Base-by-base conservation (phyloP, 106 monocot genomes). In the Acorus calamus region DNA sequence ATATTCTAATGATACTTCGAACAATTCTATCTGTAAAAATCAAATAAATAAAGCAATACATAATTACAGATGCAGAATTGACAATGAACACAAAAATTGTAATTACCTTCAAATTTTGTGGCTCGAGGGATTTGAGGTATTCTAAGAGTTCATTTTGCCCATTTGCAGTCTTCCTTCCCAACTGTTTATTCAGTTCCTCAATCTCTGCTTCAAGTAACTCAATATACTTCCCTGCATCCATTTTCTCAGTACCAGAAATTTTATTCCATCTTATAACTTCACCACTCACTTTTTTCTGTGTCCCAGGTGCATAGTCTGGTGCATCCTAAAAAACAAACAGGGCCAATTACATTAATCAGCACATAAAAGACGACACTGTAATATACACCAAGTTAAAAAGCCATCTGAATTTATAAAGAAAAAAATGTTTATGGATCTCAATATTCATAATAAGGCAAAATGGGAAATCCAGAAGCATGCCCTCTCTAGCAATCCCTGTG, bases 191-290 rank as follows among this genome's bases (percentile, higher is more conserved):
- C 61, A 96, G 64, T 56, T 96, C 96, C 56, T 96, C 90, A 53
- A 91, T 80, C 75, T 96, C 96, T 60, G 76, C 71, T 78, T 96
- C 96, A 76, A 96, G 87, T 48, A 83, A 82, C 67, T 96, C 96
- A 52, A 96, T 96, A 66, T 96, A 96, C 68, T 90, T 90, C 49
- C 78, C 61, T 14, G 96, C 96, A 77, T 91, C 96, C 44, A 96
- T 87, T 76, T 82, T 96, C 73, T 96, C 90, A 52, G 80, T 53
- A 55, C 96, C 96, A 76, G 82, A 87, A 55, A 59, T 57, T 67
- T 96, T 85, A 64, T 91, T 90, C 96, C 96, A 96, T 46, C 96
- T 87, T 41, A 96, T 96, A 67, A 96, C 91, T 83, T 96, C 96
- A 52, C 96, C 96, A 4, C 60, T 72, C 46, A 96, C 84, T 44